Evolutionary conservation across 225 moss, liverwort and hornwort species (phyloP).

Genomic region (Marchantia paleacea): DNA sequence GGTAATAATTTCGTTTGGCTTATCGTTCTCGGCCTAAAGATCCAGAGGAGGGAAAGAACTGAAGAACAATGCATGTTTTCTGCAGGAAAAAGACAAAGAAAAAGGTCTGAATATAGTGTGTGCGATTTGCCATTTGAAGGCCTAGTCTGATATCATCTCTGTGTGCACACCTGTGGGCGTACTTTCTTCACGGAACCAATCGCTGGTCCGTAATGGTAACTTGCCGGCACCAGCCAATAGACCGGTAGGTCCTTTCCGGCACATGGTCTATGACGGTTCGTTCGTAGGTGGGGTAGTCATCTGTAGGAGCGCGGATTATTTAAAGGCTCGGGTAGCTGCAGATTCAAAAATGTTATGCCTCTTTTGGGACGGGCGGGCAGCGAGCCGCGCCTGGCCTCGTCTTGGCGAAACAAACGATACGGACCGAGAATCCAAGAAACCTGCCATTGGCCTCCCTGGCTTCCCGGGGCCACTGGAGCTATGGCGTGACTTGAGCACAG

Average conservation of each 20-base stretch:
- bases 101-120: not conserved
- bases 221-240: not conserved
- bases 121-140: not conserved
- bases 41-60: not conserved
- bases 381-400: not conserved
- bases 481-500: no score
- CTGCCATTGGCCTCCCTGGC: not conserved
- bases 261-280: not conserved
- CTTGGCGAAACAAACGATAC: not conserved
- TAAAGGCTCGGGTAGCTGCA: not conserved
- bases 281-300: not conserved
- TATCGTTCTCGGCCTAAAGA: not conserved
- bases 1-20: not conserved
- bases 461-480: not conserved
- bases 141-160: not conserved
- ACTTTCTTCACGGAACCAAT: not conserved
- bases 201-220: not conserved
- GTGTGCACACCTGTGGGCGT: not conserved
- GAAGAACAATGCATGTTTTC: not conserved
- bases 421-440: slow-evolving; percentile 1
- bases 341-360: not conserved
- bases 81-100: not conserved
- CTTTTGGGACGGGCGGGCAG: not conserved
- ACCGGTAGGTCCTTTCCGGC: not conserved
- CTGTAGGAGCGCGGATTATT: not conserved